phyloP scores from a whole-genome alignment of 331 rosid genomes.

The Prunus yedoensis region DNA sequence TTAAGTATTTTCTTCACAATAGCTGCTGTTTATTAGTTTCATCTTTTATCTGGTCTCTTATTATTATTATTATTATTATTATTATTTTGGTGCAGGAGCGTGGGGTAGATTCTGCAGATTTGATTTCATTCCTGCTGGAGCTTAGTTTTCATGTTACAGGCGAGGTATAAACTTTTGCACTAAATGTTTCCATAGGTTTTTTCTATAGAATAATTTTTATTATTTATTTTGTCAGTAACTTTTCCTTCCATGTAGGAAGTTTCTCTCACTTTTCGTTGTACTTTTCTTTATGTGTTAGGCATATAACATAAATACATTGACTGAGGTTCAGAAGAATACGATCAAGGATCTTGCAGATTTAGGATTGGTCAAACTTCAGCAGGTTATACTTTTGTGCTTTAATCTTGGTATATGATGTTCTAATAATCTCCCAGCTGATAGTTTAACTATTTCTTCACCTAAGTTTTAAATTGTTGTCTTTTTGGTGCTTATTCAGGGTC shows the following conservation, averaged over 20 bases:
- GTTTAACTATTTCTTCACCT: slow-evolving; percentile 14
- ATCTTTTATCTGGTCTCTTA: slow-evolving; percentile 20
- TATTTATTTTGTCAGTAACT: background rate
- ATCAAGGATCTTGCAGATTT: slow-evolving; percentile 87
- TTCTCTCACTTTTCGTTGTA: slow-evolving; percentile 20
- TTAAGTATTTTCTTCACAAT: slow-evolving; percentile 4
- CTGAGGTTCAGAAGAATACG: slow-evolving; percentile 60
- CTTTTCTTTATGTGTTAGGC: slow-evolving; percentile 51
- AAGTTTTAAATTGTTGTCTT: background rate
- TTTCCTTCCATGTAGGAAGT: background rate
- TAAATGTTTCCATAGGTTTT: background rate
- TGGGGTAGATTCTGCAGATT: slow-evolving; percentile 80
- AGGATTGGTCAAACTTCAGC: slow-evolving; percentile 93
- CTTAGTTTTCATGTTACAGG: slow-evolving; percentile 97
- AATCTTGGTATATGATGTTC: slow-evolving; percentile 24
- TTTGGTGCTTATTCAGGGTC: slow-evolving; percentile 53
- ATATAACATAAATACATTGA: slow-evolving; percentile 65
- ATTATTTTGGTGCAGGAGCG: slow-evolving; percentile 60
- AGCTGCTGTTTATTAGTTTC: slow-evolving; percentile 15
- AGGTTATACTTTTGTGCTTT: slow-evolving; percentile 49
- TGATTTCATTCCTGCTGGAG: slow-evolving; percentile 88
- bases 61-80: background rate
- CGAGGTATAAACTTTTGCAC: slow-evolving; percentile 50
- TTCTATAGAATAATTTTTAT: background rate
- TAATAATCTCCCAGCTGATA: slow-evolving; percentile 19